A percentile compares a stretch with the other conserved stretches of the same genome.
Evolutionary conservation across 768 basidiomycete species (phyloP).

Genomic region (Leccinum variicolor): DNA sequence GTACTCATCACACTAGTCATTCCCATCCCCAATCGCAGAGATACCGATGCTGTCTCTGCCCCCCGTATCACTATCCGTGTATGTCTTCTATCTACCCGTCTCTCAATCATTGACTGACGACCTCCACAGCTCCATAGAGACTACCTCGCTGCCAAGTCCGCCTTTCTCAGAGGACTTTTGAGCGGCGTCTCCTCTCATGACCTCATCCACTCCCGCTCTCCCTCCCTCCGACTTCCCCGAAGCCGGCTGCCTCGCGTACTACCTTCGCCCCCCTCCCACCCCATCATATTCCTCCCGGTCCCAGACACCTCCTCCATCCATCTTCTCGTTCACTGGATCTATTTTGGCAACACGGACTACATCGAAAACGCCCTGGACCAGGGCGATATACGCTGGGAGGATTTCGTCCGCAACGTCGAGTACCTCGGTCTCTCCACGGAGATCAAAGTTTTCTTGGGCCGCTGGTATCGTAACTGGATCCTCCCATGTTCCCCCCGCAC

Average conservation of each 20-base stretch:
- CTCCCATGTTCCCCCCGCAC: conserved; percentile 34
- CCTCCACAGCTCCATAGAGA: conserved; percentile 66
- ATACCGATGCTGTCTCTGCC: conserved; percentile 42
- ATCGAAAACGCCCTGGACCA: conserved; percentile 67
- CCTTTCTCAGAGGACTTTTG: conserved; percentile 67
- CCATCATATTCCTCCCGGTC: conserved; percentile 68
- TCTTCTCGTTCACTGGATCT: conserved; percentile 75
- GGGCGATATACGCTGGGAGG: conserved; percentile 76
- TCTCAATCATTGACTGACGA: conserved; percentile 5
- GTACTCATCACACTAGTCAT: conserved; percentile 34
- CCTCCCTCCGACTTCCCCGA: conserved; percentile 34
- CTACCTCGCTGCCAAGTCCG: conserved; percentile 80
- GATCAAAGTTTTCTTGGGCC: conserved; percentile 73
- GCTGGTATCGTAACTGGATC: conserved; percentile 70
- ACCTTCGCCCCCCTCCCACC: conserved; percentile 58
- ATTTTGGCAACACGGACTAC: conserved; percentile 65
- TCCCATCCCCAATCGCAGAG: conserved; percentile 37
- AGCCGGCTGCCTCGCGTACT: conserved; percentile 65
- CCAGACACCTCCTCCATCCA: conserved; percentile 73
- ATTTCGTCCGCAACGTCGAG: conserved; percentile 84
- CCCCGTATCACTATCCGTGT: conserved; percentile 65
- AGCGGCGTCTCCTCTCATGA: conserved; percentile 63
- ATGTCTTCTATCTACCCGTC: conserved; percentile 14
- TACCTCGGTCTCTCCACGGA: conserved; percentile 76
- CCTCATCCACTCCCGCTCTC: conserved; percentile 36